Conservation (phyloP, 345 rosid genomes). For the Hypericum androsaemum region DNA sequence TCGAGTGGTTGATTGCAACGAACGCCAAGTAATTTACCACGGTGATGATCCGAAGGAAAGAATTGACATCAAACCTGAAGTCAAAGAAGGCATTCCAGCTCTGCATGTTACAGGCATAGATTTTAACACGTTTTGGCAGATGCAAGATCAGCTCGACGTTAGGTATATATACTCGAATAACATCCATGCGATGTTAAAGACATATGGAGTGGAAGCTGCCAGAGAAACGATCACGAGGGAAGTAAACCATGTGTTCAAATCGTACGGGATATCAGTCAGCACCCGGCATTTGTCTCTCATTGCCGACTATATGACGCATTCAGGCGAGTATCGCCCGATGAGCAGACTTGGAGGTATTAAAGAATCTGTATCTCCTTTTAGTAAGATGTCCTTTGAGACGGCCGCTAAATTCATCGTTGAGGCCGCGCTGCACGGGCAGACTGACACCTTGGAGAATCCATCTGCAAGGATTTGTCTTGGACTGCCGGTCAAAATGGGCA, state of each 20-base stretch:
- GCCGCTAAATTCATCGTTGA: conserved; percentile 89
- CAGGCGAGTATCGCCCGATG: conserved; percentile 85
- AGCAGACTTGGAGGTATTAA: conserved; percentile 83
- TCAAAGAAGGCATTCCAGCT: conserved; percentile 51
- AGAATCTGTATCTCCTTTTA: conserved; percentile 65
- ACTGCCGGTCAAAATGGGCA: conserved; percentile 79
- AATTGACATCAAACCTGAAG: conserved; percentile 34
- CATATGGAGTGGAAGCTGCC: conserved; percentile 93
- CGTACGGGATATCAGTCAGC: conserved; percentile 73
- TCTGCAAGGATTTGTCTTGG: conserved; percentile 90
- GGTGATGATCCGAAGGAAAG: conserved; percentile 72
- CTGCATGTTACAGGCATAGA: conserved; percentile 70
- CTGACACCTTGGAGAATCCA: conserved; percentile 66
- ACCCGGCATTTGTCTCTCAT: conserved; percentile 67
- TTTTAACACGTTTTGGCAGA: conserved; percentile 50
- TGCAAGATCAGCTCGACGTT: conserved; percentile 62
- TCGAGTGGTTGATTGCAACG: conserved; percentile 44
- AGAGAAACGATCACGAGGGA: conserved; percentile 82
- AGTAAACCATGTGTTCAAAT: conserved; percentile 65
- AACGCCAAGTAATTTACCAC: conserved; percentile 66
- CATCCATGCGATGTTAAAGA: conserved; percentile 63
- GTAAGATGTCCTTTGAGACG: conserved; percentile 89
- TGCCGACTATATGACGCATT: conserved; percentile 85
- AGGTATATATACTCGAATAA: conserved; percentile 73
- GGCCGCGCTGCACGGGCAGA: conserved; percentile 63